Evolutionary conservation across 768 basidiomycete species (phyloP).

Genomic region (Lentinula edodes): DNA sequence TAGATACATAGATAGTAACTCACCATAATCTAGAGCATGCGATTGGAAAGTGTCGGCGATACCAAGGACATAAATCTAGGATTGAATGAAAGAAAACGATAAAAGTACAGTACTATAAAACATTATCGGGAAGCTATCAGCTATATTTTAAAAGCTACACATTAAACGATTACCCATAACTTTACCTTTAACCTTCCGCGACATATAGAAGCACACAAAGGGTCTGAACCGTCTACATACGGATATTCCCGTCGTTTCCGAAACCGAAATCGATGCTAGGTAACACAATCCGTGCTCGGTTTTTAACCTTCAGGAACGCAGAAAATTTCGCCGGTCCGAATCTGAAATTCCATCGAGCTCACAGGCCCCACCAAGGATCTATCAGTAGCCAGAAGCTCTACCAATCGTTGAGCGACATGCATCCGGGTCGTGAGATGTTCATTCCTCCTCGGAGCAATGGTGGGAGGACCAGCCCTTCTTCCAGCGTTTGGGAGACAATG

Average conservation of each 20-base stretch:
- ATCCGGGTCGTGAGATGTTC: slow-evolving; percentile 69
- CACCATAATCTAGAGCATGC: too few species aligned
- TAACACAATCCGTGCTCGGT: background rate
- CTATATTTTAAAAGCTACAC: background rate
- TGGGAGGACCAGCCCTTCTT: slow-evolving; percentile 79
- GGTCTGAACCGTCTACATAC: background rate
- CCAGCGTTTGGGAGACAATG: slow-evolving; percentile 83
- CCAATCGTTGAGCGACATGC: slow-evolving; percentile 69
- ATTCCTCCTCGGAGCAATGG: slow-evolving; percentile 83
- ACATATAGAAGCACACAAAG: background rate
- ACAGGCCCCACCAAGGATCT: background rate
- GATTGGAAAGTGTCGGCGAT: background rate
- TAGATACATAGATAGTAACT: too few species aligned
- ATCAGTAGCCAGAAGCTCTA: slow-evolving; percentile 22
- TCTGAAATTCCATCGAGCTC: background rate
- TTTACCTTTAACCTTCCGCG: background rate
- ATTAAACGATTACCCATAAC: background rate
- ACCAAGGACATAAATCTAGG: background rate
- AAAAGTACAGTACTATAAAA: background rate
- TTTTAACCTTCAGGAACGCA: too few species aligned
- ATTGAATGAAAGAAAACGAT: background rate
- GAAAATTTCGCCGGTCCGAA: too few species aligned
- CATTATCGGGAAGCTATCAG: background rate
- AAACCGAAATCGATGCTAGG: background rate
- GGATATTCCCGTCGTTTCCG: background rate